phyloP scores from a whole-genome alignment of 805 yeast genomes.

The Lipomyces kockii region DNA sequence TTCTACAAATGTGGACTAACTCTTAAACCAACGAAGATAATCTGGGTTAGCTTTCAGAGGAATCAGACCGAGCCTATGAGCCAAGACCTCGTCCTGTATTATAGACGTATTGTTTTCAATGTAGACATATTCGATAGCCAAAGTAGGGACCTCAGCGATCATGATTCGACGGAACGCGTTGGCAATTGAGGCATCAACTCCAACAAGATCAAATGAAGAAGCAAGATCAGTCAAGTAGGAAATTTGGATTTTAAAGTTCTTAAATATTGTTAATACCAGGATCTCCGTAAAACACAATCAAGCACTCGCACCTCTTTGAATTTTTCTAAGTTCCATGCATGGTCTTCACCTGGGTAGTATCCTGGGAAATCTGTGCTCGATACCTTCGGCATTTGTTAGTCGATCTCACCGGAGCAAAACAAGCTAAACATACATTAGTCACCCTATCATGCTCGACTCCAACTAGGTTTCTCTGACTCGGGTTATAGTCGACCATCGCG shows the following conservation, averaged over 20 bases:
- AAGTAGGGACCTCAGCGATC: conserved; percentile 95
- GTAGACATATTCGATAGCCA: conserved; percentile 91
- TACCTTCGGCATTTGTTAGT: conserved; percentile 44
- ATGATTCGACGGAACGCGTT: conserved; percentile 96
- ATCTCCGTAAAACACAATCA: background rate
- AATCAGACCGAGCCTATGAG: conserved; percentile 91
- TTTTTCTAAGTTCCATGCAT: conserved; percentile 81
- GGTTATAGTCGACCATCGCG: conserved; percentile 16
- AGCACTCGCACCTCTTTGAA: conserved; percentile 56
- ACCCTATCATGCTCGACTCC: conserved; percentile 91
- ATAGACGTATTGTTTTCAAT: conserved; percentile 94
- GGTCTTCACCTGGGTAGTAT: conserved; percentile 63
- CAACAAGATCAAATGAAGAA: conserved; percentile 84
- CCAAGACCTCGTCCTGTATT: conserved; percentile 94
- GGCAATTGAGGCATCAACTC: conserved; percentile 89
- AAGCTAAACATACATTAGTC: conserved; percentile 57
- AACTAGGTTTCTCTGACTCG: conserved; percentile 57
- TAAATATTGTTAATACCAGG: background rate
- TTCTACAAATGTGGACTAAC: conserved; percentile 11
- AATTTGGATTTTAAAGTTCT: conserved; percentile 64
- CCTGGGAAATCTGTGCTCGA: conserved; percentile 94
- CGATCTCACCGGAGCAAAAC: background rate
- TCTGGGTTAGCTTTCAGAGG: conserved; percentile 95
- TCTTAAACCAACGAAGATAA: conserved; percentile 79
- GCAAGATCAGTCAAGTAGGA: conserved; percentile 60